A percentile compares a stretch with the other conserved stretches of the same genome.
These are phyloP conservation scores for Astrothelium subdiscretum DNA, from an alignment of 495 filamentous ascomycete genomes.

Conservation along the genomic window DNA sequence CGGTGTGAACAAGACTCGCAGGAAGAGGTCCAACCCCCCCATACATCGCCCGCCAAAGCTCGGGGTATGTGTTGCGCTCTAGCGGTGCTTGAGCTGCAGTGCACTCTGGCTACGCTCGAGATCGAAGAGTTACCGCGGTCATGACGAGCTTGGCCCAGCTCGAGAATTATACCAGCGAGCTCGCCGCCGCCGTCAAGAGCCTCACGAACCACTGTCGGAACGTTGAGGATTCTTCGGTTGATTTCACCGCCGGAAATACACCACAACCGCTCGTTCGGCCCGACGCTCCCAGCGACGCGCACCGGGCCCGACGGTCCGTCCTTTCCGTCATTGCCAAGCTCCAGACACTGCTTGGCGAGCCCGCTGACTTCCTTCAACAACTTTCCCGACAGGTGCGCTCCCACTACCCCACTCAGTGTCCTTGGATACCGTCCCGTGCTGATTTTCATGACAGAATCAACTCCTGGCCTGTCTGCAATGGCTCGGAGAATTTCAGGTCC, in stretches of 20 bases:
- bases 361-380: conserved; percentile 12
- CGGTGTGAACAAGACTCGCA: no score
- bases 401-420: background rate
- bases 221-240: background rate
- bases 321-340: conserved; percentile 1
- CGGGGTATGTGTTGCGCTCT: no score
- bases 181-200: background rate
- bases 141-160: background rate
- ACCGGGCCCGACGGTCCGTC: background rate
- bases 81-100: no score
- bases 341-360: conserved; percentile 11
- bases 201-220: background rate
- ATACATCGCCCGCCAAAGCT: no score
- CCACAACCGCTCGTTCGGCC: background rate
- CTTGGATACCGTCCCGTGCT: background rate
- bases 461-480: conserved; percentile 33
- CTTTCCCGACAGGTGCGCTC: conserved; percentile 12
- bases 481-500: conserved; percentile 35
- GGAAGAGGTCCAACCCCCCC: no score
- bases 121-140: no score
- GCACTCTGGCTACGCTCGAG: no score
- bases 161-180: background rate
- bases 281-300: background rate
- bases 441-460: conserved; percentile 21
- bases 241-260: no score